Evolutionary conservation across 768 basidiomycete genomes (phyloP), one percentile per base, ranked within the genome.

Genomic region (Sutorius australiensis): DNA sequence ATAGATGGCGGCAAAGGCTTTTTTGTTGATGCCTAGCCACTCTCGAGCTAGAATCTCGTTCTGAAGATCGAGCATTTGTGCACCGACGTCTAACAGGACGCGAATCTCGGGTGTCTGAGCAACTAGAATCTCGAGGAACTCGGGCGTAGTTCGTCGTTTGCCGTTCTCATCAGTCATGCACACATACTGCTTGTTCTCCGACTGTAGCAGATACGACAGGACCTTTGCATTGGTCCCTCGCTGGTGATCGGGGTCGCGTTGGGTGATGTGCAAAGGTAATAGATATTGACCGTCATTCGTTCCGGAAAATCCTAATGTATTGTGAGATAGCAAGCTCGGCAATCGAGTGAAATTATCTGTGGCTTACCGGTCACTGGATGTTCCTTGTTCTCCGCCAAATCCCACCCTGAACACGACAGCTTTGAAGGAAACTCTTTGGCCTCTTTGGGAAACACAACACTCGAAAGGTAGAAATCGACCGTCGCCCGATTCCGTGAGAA

Each of bases 251-350:
- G 60, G 59, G 38, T 72, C 71, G 7, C 40, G 50, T 42, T 72
- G 71, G 6, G 52, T 46, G 24, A 24, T 72, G 3, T 72, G 63
- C 0, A 65, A 54, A 0, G 75, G 75, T 11, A 76, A 48, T 11
- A 66, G 58, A 48, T 80, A 4, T 24, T 24, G 24, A 77, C 64
- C 64, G 34, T 74, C 73, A 17, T 74, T 74, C 0, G 73, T 74
- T 0, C 75, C 73, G 24, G 74, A 75, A 51, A 74, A 74, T 8
- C 73, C 72, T n/a, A 38, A 24, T 24, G 24, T 24, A 24, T 24
- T 24, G 24, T 24, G 4, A 24, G 24, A 24, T 24, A 24, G 8
- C 33, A 1, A 36, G 16, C 14, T 11, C 11, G 10, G 24, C 2
- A 2, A 4, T 34, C 8, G 0, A 2, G 3, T 5, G 19, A 4